Evolutionary conservation across 768 basidiomycete species (phyloP).

Genomic region (Punctularia strigosozonata): DNA sequence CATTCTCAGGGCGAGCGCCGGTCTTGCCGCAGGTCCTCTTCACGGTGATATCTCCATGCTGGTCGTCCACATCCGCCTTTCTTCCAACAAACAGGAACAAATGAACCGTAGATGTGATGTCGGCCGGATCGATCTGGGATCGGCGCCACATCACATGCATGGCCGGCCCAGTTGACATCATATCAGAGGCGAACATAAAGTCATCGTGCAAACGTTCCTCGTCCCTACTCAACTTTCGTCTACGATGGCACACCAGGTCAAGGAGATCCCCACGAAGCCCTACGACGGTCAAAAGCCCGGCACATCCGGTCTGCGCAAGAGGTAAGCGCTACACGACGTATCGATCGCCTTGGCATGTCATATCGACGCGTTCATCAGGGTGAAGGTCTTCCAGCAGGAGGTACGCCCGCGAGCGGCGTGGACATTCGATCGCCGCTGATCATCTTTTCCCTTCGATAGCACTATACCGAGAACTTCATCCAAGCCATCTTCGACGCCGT

Average conservation of each 20-base stretch:
- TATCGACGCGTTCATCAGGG: conserved; percentile 34
- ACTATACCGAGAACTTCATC: conserved; percentile 98
- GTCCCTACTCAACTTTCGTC: conserved; percentile 1
- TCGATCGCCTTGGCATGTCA: not conserved
- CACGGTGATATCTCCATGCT: too few relatives aligned
- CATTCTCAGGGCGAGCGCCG: too few relatives aligned
- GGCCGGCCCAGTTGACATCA: too few relatives aligned
- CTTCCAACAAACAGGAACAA: too few relatives aligned
- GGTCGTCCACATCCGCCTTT: too few relatives aligned
- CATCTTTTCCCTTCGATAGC: conserved; percentile 30
- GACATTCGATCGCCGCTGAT: conserved; percentile 1
- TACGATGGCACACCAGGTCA: conserved; percentile 33
- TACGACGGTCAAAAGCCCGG: conserved; percentile 95
- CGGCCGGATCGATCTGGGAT: too few relatives aligned
- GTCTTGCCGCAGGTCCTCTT: too few relatives aligned
- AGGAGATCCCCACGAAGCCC: conserved; percentile 72
- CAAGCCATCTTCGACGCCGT: conserved; percentile 92
- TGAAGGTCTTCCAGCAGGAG: conserved; percentile 97
- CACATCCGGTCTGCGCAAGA: conserved; percentile 93
- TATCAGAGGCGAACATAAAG: too few relatives aligned
- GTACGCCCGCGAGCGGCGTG: conserved; percentile 26
- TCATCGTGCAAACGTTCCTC: too few relatives aligned
- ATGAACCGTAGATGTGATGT: too few relatives aligned
- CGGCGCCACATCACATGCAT: too few relatives aligned
- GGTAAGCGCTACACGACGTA: conserved; percentile 36